These are phyloP conservation scores for Nicotiana knightiana DNA, from an alignment of 257 asterid genomes.

Conservation along the genomic window DNA sequence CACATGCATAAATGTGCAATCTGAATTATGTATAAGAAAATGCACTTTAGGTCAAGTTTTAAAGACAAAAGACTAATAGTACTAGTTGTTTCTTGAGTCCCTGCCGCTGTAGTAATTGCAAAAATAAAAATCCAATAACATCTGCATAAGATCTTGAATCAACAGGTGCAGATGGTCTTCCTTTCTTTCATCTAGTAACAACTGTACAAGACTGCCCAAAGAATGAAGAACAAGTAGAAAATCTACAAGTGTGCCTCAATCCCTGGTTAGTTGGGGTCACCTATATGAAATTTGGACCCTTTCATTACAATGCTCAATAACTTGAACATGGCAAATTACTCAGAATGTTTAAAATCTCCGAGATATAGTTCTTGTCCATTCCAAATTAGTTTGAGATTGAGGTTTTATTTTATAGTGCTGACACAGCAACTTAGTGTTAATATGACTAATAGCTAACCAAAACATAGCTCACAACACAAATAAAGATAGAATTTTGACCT, in stretches of 20 bases:
- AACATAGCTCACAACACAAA: not conserved
- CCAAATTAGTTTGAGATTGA: not conserved
- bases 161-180: not conserved
- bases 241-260: not conserved
- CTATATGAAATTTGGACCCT: not conserved
- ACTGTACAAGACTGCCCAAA: not conserved
- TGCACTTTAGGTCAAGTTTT: not conserved
- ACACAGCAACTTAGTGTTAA: not conserved
- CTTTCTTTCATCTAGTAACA: not conserved
- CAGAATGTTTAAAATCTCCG: not conserved
- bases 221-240: not conserved
- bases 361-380: not conserved
- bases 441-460: not conserved
- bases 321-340: not conserved
- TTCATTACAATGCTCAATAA: not conserved
- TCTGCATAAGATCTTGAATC: not conserved
- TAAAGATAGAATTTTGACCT: not conserved
- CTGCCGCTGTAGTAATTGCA: not conserved
- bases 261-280: not conserved
- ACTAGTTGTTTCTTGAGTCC: not conserved
- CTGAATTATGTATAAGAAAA: not conserved
- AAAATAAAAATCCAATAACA: not conserved
- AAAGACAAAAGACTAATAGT: not conserved
- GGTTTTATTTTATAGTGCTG: not conserved
- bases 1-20: not conserved